Evolutionary conservation across 1,284 basidiomycete genomes (phyloP).

Genomic region (Melampsora americana): DNA sequence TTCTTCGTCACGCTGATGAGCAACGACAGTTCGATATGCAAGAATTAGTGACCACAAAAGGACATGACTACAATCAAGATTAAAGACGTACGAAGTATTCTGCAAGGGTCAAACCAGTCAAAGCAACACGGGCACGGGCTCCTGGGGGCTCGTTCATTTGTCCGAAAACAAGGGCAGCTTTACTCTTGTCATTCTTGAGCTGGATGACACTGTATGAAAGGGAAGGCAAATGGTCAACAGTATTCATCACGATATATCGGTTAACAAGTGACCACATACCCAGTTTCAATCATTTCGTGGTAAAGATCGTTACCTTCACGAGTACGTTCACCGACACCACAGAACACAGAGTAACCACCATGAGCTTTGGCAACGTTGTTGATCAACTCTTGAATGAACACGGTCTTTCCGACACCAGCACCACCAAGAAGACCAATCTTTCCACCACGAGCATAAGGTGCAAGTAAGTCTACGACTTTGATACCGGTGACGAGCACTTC

Average conservation of each 20-base stretch:
- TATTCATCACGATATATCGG: not conserved
- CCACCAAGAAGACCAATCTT: conserved; percentile 99
- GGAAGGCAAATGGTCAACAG: not conserved
- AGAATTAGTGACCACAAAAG: not conserved
- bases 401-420: conserved; percentile 99
- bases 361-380: conserved; percentile 99
- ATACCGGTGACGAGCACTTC: conserved; percentile 99
- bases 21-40: not conserved
- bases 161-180: conserved; percentile 99
- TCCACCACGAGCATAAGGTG: conserved; percentile 98
- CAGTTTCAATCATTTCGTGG: conserved; percentile 21
- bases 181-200: conserved; percentile 63
- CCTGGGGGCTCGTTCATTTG: conserved; percentile 99
- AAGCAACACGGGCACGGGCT: conserved; percentile 98
- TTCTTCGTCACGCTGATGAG: conserved; percentile 82
- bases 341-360: conserved; percentile 99
- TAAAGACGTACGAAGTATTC: conserved; percentile 75
- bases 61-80: not conserved
- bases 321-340: conserved; percentile 98
- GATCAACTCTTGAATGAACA: conserved; percentile 97
- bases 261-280: not conserved
- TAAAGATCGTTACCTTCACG: conserved; percentile 87
- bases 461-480: conserved; percentile 99
- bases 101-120: conserved; percentile 96
- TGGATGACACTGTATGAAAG: conserved; percentile 98